Percentiles rank a stretch among this genome's conserved stretches.
phyloP scores from a whole-genome alignment of 495 filamentous ascomycete species.

The Parachaetomium inaequale region DNA sequence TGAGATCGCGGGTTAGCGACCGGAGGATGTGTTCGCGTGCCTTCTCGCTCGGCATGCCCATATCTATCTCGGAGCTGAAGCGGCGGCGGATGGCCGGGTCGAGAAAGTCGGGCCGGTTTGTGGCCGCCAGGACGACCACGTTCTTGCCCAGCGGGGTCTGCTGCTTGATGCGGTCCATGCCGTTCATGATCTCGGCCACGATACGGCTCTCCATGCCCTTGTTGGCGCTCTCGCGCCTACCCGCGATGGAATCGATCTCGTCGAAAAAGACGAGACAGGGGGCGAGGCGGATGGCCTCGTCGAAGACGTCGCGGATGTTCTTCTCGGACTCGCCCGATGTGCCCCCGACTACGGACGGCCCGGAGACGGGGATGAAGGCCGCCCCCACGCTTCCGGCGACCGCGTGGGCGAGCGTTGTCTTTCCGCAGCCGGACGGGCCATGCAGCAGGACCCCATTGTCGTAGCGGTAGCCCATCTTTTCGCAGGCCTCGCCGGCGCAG shows the following conservation, averaged over 20 bases:
- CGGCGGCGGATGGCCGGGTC: slow-evolving; percentile 83
- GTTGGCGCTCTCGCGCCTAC: slow-evolving; percentile 90
- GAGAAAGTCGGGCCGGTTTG: slow-evolving; percentile 85
- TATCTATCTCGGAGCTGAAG: slow-evolving; percentile 91
- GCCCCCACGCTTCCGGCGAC: slow-evolving; percentile 82
- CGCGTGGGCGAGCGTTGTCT: slow-evolving; percentile 89
- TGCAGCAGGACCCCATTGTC: slow-evolving; percentile 88
- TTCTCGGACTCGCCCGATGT: slow-evolving; percentile 98
- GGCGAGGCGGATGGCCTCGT: slow-evolving; percentile 81
- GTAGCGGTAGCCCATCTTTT: slow-evolving; percentile 62
- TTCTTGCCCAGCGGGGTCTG: slow-evolving; percentile 80
- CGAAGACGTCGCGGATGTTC: slow-evolving; percentile 84
- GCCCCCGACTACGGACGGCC: slow-evolving; percentile 83
- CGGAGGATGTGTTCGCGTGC: slow-evolving; percentile 81
- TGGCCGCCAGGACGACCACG: slow-evolving; percentile 90
- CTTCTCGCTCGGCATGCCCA: slow-evolving; percentile 86
- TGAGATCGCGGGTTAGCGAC: slow-evolving; percentile 68
- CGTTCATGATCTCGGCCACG: slow-evolving; percentile 87
- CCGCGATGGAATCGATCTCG: slow-evolving; percentile 94
- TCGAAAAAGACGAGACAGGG: slow-evolving; percentile 94
- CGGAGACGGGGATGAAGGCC: slow-evolving; percentile 83
- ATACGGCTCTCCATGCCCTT: slow-evolving; percentile 97
- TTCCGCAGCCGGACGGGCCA: slow-evolving; percentile 92
- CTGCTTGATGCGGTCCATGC: slow-evolving; percentile 78
- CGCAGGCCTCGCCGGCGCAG: slow-evolving; percentile 51